Conservation (phyloP, 2,329 filamentous ascomycete species). For the Onygenales sp. region DNA sequence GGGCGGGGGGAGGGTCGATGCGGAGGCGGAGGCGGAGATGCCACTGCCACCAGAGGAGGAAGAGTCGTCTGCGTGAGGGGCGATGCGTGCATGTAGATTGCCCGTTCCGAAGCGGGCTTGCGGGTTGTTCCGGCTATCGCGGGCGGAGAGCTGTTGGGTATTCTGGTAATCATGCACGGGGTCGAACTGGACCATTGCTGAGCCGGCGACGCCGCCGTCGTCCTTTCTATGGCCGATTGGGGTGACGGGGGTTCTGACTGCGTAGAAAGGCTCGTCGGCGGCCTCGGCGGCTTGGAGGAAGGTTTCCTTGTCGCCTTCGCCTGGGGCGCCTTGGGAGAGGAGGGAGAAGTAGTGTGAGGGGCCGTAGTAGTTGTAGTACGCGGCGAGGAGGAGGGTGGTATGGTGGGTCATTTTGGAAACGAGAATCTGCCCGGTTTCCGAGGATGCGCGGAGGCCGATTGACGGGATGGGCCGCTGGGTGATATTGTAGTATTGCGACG, state of each 20-base stretch:
- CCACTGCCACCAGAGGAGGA: too few species aligned
- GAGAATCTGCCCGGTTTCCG: constrained; percentile 38
- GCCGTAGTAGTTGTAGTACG: constrained; percentile 43
- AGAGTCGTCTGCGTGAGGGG: too few species aligned
- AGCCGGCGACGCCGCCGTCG: constrained; percentile 21
- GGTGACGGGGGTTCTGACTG: constrained; percentile 27
- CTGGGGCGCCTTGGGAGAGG: constrained; percentile 37
- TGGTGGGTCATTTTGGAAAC: constrained; percentile 35
- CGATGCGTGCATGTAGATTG: constrained; percentile 1
- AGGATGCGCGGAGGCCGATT: constrained; percentile 18
- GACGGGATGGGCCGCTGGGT: constrained; percentile 18
- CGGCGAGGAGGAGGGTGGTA: constrained; percentile 34
- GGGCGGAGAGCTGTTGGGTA: constrained; percentile 22
- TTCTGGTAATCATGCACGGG: constrained; percentile 39
- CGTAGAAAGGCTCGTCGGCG: constrained; percentile 31
- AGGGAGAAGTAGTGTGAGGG: constrained; percentile 38
- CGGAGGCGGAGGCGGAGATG: constrained; percentile 6
- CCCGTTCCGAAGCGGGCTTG: constrained; percentile 15
- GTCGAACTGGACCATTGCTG: constrained; percentile 30
- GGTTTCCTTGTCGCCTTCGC: constrained; percentile 44
- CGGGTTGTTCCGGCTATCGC: constrained; percentile 26
- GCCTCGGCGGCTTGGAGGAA: constrained; percentile 38
- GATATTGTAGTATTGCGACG: constrained; percentile 31
- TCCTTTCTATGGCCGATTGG: constrained; percentile 20
- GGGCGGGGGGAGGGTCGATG: constrained; percentile 17